Percentiles rank a stretch among this genome's conserved stretches.
These are phyloP conservation scores for Corrigiola litoralis DNA, from an alignment of 179 eudicot genomes.

Conservation along the genomic window DNA sequence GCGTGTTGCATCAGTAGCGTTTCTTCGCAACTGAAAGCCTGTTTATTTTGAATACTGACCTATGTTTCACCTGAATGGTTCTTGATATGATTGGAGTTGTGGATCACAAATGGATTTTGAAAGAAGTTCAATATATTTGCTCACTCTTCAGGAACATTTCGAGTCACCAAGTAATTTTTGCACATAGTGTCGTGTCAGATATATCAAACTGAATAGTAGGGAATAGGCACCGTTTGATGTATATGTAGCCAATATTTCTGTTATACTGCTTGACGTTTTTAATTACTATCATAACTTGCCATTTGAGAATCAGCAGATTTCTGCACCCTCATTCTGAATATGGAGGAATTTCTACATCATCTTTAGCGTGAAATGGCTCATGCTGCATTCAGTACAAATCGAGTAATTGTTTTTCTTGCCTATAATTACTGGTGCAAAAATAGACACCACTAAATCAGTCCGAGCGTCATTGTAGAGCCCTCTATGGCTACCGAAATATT, in stretches of 20 bases:
- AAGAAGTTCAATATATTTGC: conserved; percentile 3
- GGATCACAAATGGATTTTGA: conserved; percentile 12
- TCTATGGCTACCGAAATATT: too few species aligned
- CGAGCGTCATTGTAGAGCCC: too few species aligned
- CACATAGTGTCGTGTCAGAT: conserved; percentile 2
- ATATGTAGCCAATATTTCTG: not conserved
- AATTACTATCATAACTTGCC: too few species aligned
- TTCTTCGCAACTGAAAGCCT: conserved; percentile 47
- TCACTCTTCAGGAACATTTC: conserved; percentile 1
- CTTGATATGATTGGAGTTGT: conserved; percentile 3
- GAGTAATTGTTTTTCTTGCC: too few species aligned
- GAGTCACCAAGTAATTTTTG: conserved; percentile 8
- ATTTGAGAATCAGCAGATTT: too few species aligned
- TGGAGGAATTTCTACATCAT: too few species aligned
- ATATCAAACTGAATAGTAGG: conserved; percentile 1
- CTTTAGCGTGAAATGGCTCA: too few species aligned
- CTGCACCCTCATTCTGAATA: too few species aligned
- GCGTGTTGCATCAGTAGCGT: conserved; percentile 86
- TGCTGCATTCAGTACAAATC: too few species aligned
- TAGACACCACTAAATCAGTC: too few species aligned
- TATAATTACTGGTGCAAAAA: too few species aligned
- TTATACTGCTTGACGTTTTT: too few species aligned
- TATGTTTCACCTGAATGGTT: conserved; percentile 19
- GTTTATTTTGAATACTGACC: conserved; percentile 1
- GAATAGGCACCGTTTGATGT: conserved; percentile 7